Conservation (phyloP, 495 filamentous ascomycete genomes). For the Polyplosphaeria fusca region DNA sequence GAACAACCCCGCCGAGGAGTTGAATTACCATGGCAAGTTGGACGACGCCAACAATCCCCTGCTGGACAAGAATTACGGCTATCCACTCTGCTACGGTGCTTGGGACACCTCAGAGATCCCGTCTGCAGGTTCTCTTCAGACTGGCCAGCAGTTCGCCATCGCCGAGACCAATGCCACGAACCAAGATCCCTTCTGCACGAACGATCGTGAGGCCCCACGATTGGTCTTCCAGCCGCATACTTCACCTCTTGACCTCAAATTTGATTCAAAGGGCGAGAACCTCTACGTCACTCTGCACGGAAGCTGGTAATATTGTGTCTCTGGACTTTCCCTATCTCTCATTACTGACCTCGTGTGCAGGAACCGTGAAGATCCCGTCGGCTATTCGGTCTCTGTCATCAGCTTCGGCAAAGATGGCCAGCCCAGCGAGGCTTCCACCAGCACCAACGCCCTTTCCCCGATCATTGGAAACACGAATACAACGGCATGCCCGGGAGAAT, state of each 20-base stretch:
- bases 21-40: conserved; percentile 23
- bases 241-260: conserved; percentile 22
- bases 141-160: conserved; percentile 21
- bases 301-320: conserved; percentile 15
- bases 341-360: conserved; percentile 22
- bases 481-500: conserved; percentile 38
- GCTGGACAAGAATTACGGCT: conserved; percentile 16
- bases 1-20: conserved; percentile 24
- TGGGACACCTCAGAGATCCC: conserved; percentile 15
- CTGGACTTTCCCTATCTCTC: neutral
- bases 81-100: conserved; percentile 20
- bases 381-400: conserved; percentile 48
- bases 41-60: conserved; percentile 9
- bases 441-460: conserved; percentile 43
- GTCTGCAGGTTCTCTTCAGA: conserved; percentile 6
- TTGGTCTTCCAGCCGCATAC: conserved; percentile 23
- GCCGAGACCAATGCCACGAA: conserved; percentile 8
- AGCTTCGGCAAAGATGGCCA: conserved; percentile 43
- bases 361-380: conserved; percentile 43
- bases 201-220: conserved; percentile 1
- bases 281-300: conserved; percentile 22
- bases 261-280: conserved; percentile 18
- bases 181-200: conserved; percentile 9
- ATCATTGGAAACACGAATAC: conserved; percentile 47
- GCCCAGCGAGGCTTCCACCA: conserved; percentile 41